Base-by-base conservation (phyloP, 1,284 basidiomycete species). In the Pseudozyma sp. region DNA sequence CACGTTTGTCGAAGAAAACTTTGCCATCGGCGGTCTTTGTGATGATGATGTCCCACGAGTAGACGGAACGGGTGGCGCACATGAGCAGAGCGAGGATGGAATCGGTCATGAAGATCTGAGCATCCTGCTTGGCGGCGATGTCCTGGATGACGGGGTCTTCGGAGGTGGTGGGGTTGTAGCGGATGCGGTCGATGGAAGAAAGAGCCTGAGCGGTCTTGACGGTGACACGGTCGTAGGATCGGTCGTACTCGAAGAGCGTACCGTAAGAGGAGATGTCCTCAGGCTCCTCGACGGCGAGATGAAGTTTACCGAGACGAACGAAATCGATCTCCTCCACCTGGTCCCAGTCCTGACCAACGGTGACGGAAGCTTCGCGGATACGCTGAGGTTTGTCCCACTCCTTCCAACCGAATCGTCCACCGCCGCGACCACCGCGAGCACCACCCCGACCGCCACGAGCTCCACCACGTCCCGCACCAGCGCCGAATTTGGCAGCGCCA, bases 31-130 rank as follows among this genome's bases (percentile, higher is more conserved):
- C 77, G 82, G 97, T 93, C 54, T 94, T 91, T 53, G 94, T 89
- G 78, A 99, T 92, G 73, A 99, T 92, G 70, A 99, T 94, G 85
- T 99, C 97, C 97, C 97, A 99, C 29, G 97, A 96, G 86, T 98
- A 96, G 66, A 97, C 93, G 14, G 94, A 95, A 75, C 97, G 89
- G 7, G 94, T 91, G 8, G 96, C 92, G 79, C 92, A 94, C 97
- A 99, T 99, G 73, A 99, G 90, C 17, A 97, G 91, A 68, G 93
- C 92, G 51, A 99, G 90, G 83, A 99, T 97, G 71, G 92, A 91
- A 87, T 99, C 97, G 40, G 96, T 99, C 24, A 94, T 92, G 85
- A 94, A 99, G 63, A 99, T 90, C 91, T 92, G 72, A 94, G 89
- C 92, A 93, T 83, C 44, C 55, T 49, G 56, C 35, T 69, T 74